Conservation (phyloP, 2,329 filamentous ascomycete species). For the Alternaria conjuncta region DNA sequence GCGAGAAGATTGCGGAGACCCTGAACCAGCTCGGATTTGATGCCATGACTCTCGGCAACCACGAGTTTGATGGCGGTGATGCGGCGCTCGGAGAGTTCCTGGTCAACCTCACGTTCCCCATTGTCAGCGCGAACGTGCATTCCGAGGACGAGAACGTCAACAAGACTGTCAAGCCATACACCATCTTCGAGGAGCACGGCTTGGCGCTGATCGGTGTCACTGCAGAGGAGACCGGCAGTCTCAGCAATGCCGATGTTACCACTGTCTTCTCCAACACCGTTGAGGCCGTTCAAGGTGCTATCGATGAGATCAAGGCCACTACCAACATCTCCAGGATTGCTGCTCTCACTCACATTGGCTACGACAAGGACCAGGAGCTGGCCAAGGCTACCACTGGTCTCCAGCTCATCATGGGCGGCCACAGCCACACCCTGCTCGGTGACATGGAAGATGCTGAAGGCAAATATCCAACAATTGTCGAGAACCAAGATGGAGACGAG, state of each 20-base stretch:
- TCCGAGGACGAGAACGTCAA: conserved; percentile 67
- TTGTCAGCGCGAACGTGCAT: conserved; percentile 68
- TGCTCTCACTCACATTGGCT: conserved; percentile 71
- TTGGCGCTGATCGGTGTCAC: conserved; percentile 70
- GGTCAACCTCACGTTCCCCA: conserved; percentile 68
- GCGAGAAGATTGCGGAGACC: conserved; percentile 71
- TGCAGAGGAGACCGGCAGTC: conserved; percentile 64
- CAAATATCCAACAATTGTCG: conserved; percentile 68
- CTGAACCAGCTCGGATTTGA: conserved; percentile 71
- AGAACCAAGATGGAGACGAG: conserved; percentile 68
- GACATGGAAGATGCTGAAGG: conserved; percentile 64
- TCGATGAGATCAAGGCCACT: conserved; percentile 66
- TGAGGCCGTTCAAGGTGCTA: conserved; percentile 64
- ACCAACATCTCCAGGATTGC: conserved; percentile 70
- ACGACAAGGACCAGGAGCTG: conserved; percentile 67
- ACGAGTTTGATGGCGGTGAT: conserved; percentile 69
- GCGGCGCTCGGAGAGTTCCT: conserved; percentile 68
- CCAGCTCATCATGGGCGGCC: conserved; percentile 72
- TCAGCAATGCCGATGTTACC: conserved; percentile 64
- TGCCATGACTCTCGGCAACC: conserved; percentile 61
- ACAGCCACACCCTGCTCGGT: conserved; percentile 65
- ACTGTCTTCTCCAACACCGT: conserved; percentile 67
- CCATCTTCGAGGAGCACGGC: conserved; percentile 67
- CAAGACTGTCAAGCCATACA: conserved; percentile 68
- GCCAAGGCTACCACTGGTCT: conserved; percentile 66